Base-by-base conservation (phyloP, 805 yeast species). In the Teunomyces pallodes region DNA sequence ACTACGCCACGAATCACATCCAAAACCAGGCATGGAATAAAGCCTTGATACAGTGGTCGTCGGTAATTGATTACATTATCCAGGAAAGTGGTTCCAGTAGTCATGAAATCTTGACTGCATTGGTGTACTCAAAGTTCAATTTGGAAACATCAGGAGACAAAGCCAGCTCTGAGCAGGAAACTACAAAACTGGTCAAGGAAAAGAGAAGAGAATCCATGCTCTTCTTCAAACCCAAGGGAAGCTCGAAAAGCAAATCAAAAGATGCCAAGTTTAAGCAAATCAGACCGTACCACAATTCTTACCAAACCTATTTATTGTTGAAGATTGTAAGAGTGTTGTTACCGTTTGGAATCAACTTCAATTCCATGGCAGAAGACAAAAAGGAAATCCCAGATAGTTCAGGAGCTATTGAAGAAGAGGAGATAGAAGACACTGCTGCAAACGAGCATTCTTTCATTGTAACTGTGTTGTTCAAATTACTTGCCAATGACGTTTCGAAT, bases 281-380 rank as follows among this genome's bases (percentile, higher is more conserved):
- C n/a, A 58, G 52, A 32, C 68, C 73, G 0, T 70, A 53, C 49
- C 59, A 57, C 5, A 74, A 74, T 46, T 54, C 72, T 0, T 70
- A 65, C 46, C 78, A 74, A 46, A 46, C 66, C 28, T 54, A 49
- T 39, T 53, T 72, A 12, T 54, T 71, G 14, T 56, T 72, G 40
- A 50, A 53, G 14, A 60, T 71, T 2, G 55, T 70, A 20, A 67
- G 66, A 20, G 46, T 55, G 28, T 55, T 73, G 9, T 49, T 70
- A 17, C 75, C 75, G 1, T 69, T 58, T 51, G 75, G 75, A 1
- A 54, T 67, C 9, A 67, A 62, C 46, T 70, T 68, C 42, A 58
- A 60, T 32, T 54, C 70, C 0, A 54, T 59, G 26, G 49, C 56
- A 8, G 49, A 46, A 14, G 43, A 30, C 2, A 49, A 50, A 35